Conservation (phyloP, 2,329 filamentous ascomycete species). For the Sporothrix pallida region DNA sequence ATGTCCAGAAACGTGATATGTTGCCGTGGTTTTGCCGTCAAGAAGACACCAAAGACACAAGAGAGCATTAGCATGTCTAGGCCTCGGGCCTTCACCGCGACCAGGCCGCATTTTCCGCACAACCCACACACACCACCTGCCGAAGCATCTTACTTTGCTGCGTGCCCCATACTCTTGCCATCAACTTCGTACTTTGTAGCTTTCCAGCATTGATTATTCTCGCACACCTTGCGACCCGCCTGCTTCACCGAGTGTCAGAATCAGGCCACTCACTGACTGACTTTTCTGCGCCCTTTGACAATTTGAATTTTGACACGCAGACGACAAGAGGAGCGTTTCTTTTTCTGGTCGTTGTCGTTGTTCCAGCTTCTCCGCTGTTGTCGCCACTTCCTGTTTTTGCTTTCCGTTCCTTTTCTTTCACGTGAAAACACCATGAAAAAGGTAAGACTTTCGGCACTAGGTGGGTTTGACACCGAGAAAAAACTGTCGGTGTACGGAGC, state of each 20-base stretch:
- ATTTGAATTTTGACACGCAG: not conserved
- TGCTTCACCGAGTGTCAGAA: constrained; percentile 26
- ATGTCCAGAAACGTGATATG: not conserved
- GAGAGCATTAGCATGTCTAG: not conserved
- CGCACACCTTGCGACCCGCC: constrained; percentile 24
- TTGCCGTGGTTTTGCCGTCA: not conserved
- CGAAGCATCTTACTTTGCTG: not conserved
- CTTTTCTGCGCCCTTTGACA: not conserved
- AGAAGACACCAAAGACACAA: no score
- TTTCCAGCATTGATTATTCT: no score
- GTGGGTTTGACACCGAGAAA: not conserved
- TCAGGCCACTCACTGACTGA: constrained; percentile 23
- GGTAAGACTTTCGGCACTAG: not conserved
- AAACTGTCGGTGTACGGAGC: not conserved
- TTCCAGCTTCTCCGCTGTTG: not conserved
- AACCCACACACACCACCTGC: not conserved
- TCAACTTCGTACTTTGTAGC: not conserved
- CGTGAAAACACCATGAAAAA: not conserved
- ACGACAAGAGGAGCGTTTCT: not conserved
- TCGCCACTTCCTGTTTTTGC: not conserved
- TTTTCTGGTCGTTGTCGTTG: not conserved
- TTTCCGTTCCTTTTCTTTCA: not conserved
- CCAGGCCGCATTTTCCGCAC: not conserved
- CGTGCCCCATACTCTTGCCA: not conserved
- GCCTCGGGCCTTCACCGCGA: constrained; percentile 13